Percentiles rank a stretch among this genome's conserved stretches.
Evolutionary conservation across 1,284 basidiomycete genomes (phyloP).

Genomic region (Trametes polyzona): DNA sequence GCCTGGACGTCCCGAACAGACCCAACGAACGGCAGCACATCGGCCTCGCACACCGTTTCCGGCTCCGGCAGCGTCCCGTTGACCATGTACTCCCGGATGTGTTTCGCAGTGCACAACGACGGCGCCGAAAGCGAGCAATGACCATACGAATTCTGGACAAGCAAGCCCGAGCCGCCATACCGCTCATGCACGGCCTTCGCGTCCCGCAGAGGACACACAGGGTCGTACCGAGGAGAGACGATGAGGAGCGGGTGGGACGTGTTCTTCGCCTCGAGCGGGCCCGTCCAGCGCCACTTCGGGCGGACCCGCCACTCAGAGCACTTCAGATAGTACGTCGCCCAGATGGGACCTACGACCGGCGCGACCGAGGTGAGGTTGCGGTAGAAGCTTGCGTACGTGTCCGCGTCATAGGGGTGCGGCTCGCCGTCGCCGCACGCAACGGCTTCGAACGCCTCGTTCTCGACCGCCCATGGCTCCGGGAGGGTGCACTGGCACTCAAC

Average conservation of each 20-base stretch:
- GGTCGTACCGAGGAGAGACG: conserved; percentile 25
- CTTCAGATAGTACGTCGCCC: conserved; percentile 14
- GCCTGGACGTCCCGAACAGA: not conserved
- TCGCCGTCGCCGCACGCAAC: conserved; percentile 48
- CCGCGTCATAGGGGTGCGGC: conserved; percentile 29
- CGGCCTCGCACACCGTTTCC: conserved; percentile 43
- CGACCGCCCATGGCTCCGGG: conserved; percentile 15
- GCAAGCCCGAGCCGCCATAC: conserved; percentile 24
- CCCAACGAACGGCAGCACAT: conserved; percentile 26
- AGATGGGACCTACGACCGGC: conserved; percentile 35
- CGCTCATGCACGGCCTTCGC: conserved; percentile 21
- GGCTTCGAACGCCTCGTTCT: conserved; percentile 35
- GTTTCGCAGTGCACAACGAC: conserved; percentile 47
- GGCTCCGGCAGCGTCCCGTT: conserved; percentile 45
- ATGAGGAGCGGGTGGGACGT: conserved; percentile 36
- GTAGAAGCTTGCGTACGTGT: conserved; percentile 18
- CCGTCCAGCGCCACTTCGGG: conserved; percentile 23
- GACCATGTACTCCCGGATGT: conserved; percentile 46
- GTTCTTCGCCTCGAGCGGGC: conserved; percentile 22
- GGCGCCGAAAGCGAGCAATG: conserved; percentile 47
- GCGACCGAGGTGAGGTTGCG: conserved; percentile 38
- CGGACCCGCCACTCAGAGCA: conserved; percentile 24
- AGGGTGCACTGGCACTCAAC: conserved; percentile 34
- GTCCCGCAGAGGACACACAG: conserved; percentile 24
- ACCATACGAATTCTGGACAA: conserved; percentile 33